Evolutionary conservation across 805 yeast species (phyloP).

Genomic region (Torulaspora franciscae): DNA sequence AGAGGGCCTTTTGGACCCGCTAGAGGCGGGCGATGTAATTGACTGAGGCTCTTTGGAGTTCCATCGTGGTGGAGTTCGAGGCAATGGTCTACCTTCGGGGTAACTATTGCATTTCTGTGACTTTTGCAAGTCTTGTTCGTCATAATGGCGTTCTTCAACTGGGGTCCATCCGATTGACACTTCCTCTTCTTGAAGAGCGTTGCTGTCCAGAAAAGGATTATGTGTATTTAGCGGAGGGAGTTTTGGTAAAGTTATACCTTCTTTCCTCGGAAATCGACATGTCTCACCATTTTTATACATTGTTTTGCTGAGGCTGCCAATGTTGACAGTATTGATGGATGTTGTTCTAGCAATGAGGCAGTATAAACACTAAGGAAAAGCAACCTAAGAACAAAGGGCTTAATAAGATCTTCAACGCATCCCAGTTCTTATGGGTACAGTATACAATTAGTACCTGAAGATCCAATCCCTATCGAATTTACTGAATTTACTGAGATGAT

Average conservation of each 20-base stretch:
- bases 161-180: conserved; percentile 27
- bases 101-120: background rate
- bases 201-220: conserved; percentile 17
- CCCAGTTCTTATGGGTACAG: background rate
- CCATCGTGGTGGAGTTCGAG: conserved; percentile 5
- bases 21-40: conserved; percentile 1
- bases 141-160: conserved; percentile 9
- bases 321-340: background rate
- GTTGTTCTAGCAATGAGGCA: background rate
- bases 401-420: background rate
- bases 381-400: background rate
- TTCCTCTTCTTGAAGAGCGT: conserved; percentile 7
- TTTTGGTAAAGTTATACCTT: conserved; percentile 21
- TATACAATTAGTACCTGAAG: background rate
- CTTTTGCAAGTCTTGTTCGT: background rate
- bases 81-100: background rate
- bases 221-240: conserved; percentile 32
- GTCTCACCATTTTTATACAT: conserved; percentile 1
- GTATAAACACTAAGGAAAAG: background rate
- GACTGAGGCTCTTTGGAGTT: background rate
- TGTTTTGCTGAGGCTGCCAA: background rate
- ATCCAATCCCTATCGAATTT: no score
- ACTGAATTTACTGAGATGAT: no score
- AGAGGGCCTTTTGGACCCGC: conserved; percentile 2
- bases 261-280: background rate